Conservation (phyloP, 805 yeast genomes). For the Maudiozyma bulderi region DNA sequence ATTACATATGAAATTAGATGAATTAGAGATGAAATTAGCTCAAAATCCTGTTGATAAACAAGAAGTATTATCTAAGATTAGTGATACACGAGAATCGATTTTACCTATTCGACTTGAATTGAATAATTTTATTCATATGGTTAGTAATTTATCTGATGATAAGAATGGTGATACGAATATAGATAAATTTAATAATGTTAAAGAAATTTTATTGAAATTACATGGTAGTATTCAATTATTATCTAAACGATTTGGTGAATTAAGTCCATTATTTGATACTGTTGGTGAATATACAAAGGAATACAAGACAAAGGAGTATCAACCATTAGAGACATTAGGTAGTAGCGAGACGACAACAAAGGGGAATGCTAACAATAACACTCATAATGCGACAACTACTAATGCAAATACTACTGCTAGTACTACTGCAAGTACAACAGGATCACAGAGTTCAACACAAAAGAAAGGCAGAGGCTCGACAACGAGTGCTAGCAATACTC, state of each 20-base stretch:
- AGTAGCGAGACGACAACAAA: background rate
- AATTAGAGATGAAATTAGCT: constrained; percentile 13
- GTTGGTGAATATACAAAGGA: constrained; percentile 17
- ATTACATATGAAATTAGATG: constrained; percentile 10
- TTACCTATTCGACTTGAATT: constrained; percentile 15
- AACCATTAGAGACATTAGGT: constrained; percentile 20
- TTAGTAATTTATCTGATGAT: constrained; percentile 14
- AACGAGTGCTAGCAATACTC: background rate
- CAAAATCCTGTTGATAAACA: constrained; percentile 7
- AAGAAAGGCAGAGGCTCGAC: constrained; percentile 16
- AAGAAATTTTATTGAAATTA: constrained; percentile 15
- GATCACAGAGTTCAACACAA: constrained; percentile 12
- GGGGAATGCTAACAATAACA: background rate
- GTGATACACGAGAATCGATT: constrained; percentile 5
- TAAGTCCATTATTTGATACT: constrained; percentile 21
- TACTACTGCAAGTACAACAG: constrained; percentile 4
- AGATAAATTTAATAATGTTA: constrained; percentile 16
- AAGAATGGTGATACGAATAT: constrained; percentile 5
- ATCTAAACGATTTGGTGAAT: constrained; percentile 14
- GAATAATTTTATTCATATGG: constrained; percentile 19
- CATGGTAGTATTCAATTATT: constrained; percentile 16
- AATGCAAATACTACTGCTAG: background rate
- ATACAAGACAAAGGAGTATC: constrained; percentile 13
- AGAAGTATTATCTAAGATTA: constrained; percentile 5
- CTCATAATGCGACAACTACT: background rate